A percentile compares a stretch with the other conserved stretches of the same genome.
phyloP scores from a whole-genome alignment of 257 asterid genomes.

The Gentiana macrophylla region DNA sequence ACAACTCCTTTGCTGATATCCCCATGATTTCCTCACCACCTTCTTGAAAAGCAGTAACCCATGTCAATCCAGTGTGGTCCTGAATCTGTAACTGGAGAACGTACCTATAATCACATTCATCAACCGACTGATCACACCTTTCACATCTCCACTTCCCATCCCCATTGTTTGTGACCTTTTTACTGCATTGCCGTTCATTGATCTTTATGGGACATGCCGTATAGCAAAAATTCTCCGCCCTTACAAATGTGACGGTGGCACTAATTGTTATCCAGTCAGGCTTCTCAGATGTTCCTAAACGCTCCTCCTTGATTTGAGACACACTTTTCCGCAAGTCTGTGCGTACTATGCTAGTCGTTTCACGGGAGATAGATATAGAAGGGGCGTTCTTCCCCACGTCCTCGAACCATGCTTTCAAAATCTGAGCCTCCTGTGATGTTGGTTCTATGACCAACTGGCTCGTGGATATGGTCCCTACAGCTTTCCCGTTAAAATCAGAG shows the following conservation, averaged over 20 bases:
- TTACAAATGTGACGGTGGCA: conserved; percentile 59
- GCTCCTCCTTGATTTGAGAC: conserved; percentile 84
- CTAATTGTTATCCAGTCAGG: conserved; percentile 81
- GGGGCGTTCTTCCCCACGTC: conserved; percentile 57
- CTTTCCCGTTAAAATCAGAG: conserved; percentile 75
- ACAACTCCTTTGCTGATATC: conserved; percentile 63
- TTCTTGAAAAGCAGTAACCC: conserved; percentile 93
- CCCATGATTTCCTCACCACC: conserved; percentile 79
- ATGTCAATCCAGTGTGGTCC: conserved; percentile 84
- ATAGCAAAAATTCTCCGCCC: conserved; percentile 62
- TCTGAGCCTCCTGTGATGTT: conserved; percentile 66
- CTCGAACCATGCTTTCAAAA: conserved; percentile 59
- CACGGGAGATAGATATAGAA: conserved; percentile 61
- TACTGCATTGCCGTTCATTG: conserved; percentile 80
- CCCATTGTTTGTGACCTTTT: conserved; percentile 75
- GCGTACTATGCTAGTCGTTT: conserved; percentile 31
- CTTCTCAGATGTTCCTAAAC: conserved; percentile 76
- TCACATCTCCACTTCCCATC: conserved; percentile 92
- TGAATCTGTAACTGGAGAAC: conserved; percentile 83
- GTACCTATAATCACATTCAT: conserved; percentile 82
- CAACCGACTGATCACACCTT: conserved; percentile 56
- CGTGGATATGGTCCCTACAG: conserved; percentile 60
- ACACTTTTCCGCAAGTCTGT: conserved; percentile 62
- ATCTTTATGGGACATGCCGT: conserved; percentile 68
- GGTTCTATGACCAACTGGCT: conserved; percentile 74